Evolutionary conservation across 1,139 yeast genomes (phyloP), one percentile per base, ranked within the genome.

Genomic region (Saccharomycopsis crataegensis): DNA sequence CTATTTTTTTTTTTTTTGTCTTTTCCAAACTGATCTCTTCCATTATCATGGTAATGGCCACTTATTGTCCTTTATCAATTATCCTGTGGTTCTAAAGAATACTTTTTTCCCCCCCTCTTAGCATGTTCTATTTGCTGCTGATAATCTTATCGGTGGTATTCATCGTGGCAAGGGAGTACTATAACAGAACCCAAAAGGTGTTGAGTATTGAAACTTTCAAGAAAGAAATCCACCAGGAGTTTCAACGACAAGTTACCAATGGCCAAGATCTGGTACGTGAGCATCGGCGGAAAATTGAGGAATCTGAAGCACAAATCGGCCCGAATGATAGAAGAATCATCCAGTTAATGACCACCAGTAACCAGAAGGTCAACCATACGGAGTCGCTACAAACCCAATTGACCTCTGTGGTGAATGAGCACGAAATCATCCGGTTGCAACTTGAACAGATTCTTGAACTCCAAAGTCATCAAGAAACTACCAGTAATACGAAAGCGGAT

Each of bases 81-180:
- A 36, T 36, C n/a, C 40, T 36, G 11, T 11, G 11, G n/a, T 36
- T 2, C 11, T 36, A 36, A 80, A 1, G 95, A 86, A 49, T 88
- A 74, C 67, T 90, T 90, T 67, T 88, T 96, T 70, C 86, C 88
- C 75, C 84, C 86, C 76, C 86, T 87, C 67, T 75, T 77, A 41
- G 62, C 62, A 33, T 62, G 62, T 38, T 61, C 58, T 22, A 63
- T 61, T 51, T 60, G 54, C 42, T 59, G 58, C 37, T 57, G 58
- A 44, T 59, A 60, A 17, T 60, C 57, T 22, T 60, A 58, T 16
- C 59, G 61, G 28, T 51, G 40, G 40, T n/a, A 5, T 36, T 36
- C n/a, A 36, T 11, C n/a, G n/a, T 36, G 11, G 11, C n/a, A n/a
- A 32, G 48, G 16, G 48, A 45, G 22, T 45, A 45, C 16, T 11